These are phyloP conservation scores for Jacaranda mimosifolia DNA, from an alignment of 257 asterid species.

Conservation along the genomic window DNA sequence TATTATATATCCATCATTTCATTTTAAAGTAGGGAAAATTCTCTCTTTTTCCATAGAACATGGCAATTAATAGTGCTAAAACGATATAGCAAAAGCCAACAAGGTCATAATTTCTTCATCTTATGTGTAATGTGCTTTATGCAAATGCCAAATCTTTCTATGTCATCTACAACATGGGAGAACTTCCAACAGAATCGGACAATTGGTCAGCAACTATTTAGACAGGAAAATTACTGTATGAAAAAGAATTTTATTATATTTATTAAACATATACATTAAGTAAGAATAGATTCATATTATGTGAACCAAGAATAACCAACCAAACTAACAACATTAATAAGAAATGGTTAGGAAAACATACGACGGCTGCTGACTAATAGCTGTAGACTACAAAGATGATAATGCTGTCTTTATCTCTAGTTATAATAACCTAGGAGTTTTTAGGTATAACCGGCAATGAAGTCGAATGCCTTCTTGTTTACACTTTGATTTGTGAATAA, in stretches of 20 bases:
- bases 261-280: background rate
- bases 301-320: background rate
- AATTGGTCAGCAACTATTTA: background rate
- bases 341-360: background rate
- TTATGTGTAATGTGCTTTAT: background rate
- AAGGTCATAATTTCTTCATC: background rate
- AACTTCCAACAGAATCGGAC: too few relatives aligned
- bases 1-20: background rate
- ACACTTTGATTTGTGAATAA: too few relatives aligned
- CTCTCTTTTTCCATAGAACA: background rate
- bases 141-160: background rate
- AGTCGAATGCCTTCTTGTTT: too few relatives aligned
- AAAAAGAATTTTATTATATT: background rate
- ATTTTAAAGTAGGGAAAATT: too few relatives aligned
- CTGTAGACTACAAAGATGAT: background rate
- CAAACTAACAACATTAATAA: background rate
- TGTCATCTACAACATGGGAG: too few relatives aligned
- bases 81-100: background rate
- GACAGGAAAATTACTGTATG: background rate
- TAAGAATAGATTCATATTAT: background rate
- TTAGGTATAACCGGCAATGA: background rate
- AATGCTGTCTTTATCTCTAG: background rate
- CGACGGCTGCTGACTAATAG: background rate
- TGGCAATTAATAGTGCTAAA: background rate
- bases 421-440: background rate